A percentile compares a stretch with the other conserved stretches of the same genome.
Evolutionary conservation across 495 filamentous ascomycete species (phyloP).

Genomic region (Staphylotrichum longicolle): DNA sequence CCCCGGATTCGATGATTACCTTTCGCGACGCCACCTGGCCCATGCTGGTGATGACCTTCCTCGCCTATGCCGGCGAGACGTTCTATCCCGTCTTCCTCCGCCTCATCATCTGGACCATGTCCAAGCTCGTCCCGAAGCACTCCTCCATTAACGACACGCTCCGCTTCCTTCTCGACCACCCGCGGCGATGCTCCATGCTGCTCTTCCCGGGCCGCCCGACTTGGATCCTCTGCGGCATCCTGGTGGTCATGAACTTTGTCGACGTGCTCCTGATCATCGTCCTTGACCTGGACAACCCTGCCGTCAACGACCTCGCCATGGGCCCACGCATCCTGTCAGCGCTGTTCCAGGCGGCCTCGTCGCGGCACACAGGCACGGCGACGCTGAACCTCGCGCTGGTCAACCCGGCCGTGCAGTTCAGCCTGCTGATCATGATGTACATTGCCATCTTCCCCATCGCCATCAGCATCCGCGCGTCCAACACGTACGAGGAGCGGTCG

Average conservation of each 20-base stretch:
- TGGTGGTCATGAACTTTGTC: slow-evolving; percentile 70
- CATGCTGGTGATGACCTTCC: slow-evolving; percentile 66
- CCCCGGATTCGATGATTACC: slow-evolving; percentile 80
- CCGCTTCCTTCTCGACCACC: slow-evolving; percentile 82
- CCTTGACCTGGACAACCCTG: slow-evolving; percentile 70
- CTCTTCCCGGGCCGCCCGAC: slow-evolving; percentile 80
- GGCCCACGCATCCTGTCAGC: slow-evolving; percentile 72
- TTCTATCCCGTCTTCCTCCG: slow-evolving; percentile 88
- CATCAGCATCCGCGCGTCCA: slow-evolving; percentile 83
- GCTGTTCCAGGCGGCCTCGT: slow-evolving; percentile 78
- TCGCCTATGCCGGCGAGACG: slow-evolving; percentile 88
- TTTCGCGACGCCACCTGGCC: slow-evolving; percentile 70
- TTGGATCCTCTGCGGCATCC: slow-evolving; percentile 85
- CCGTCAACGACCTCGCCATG: slow-evolving; percentile 57
- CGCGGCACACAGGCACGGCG: slow-evolving; percentile 78
- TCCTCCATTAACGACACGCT: slow-evolving; percentile 76
- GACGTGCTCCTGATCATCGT: slow-evolving; percentile 83
- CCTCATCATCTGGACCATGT: slow-evolving; percentile 72
- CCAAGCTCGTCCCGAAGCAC: slow-evolving; percentile 53
- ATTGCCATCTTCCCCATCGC: slow-evolving; percentile 94
- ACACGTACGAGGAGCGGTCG: slow-evolving; percentile 89
- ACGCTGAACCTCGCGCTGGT: slow-evolving; percentile 67
- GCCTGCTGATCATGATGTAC: slow-evolving; percentile 96
- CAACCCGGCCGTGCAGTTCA: slow-evolving; percentile 85
- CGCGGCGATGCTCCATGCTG: slow-evolving; percentile 84